Percentiles rank a stretch among this genome's conserved stretches.
Conservation (phyloP, 257 asterid species). For the Solanum clarkiae region DNA sequence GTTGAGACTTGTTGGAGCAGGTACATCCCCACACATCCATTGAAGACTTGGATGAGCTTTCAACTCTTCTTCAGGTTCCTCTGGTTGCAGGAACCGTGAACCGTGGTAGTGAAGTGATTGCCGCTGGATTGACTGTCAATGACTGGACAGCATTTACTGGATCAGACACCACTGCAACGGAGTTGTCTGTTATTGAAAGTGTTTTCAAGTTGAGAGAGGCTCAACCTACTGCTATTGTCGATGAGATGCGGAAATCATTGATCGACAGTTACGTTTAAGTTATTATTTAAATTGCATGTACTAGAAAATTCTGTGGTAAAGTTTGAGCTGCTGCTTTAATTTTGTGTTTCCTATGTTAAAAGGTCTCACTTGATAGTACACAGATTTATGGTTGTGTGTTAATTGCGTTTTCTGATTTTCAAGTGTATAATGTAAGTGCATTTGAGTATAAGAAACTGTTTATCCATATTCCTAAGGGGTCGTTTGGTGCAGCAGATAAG, state of each 20-base stretch:
- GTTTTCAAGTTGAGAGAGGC: conserved; percentile 86
- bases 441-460: neutral
- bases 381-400: neutral
- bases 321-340: neutral
- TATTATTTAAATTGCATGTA: neutral
- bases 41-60: conserved; percentile 80
- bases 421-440: neutral
- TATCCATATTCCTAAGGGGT: neutral
- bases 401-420: neutral
- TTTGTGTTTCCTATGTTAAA: neutral
- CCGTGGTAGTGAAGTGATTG: conserved; percentile 81
- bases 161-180: conserved; percentile 92
- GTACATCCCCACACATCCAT: conserved; percentile 88
- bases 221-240: conserved; percentile 69
- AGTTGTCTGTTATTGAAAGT: conserved; percentile 64
- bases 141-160: conserved; percentile 96
- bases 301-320: neutral
- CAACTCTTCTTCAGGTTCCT: conserved; percentile 88
- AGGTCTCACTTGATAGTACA: neutral
- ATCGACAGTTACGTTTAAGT: conserved; percentile 59
- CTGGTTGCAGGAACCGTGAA: conserved; percentile 86
- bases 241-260: conserved; percentile 81
- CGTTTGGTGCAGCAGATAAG: no score
- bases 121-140: conserved; percentile 66
- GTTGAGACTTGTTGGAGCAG: conserved; percentile 16